Base-by-base conservation (phyloP, 768 basidiomycete genomes). In the Hortiboletus campestris region DNA sequence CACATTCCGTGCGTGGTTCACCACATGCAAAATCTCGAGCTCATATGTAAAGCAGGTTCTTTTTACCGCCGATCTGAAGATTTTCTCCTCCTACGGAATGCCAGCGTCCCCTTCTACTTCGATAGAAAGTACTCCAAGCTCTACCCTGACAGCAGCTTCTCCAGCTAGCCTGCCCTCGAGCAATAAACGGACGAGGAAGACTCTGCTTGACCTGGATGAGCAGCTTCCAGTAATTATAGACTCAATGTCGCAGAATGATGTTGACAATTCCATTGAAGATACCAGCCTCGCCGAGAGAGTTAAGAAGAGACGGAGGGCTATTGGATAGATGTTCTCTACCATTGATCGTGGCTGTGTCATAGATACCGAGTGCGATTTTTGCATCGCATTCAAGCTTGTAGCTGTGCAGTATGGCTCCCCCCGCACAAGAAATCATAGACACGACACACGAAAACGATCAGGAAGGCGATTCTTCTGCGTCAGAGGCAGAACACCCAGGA, bases 51-150 rank as follows among this genome's bases (percentile, higher is more conserved):
- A 29, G 8, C 55, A 89, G 88, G 84, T 90, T 8, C 72, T 90
- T 32, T 90, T 90, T 57, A 88, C 89, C 2, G 80, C 89, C 9
- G 89, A 90, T 61, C 70, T 90, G 31, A 88, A 85, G 61, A 74
- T 80, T 0, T 90, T 89, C 58, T 78, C 87, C 1, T 67, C 78
- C 12, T 82, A 85, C 56, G 85, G 84, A n/a, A 64, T 80, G 46
- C 58, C 72, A 9, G 62, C 66, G 3, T 62, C 71, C 19, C 39
- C 58, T 47, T 60, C 51, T 34, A 34, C 51, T 47, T 49, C 53
- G 14, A 46, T 17, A 28, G 46, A 62, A 36, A 58, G 53, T 0
- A 55, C 58, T 7, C 59, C 59, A 10, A 36, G 36, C 43, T 70
- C 69, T 28, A 69, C 63, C 16, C 67, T 65, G 22, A 64, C 64